Evolutionary conservation across 1,284 basidiomycete genomes (phyloP), one percentile per base, ranked within the genome.

Genomic region (Quambalaria eucalypti): DNA sequence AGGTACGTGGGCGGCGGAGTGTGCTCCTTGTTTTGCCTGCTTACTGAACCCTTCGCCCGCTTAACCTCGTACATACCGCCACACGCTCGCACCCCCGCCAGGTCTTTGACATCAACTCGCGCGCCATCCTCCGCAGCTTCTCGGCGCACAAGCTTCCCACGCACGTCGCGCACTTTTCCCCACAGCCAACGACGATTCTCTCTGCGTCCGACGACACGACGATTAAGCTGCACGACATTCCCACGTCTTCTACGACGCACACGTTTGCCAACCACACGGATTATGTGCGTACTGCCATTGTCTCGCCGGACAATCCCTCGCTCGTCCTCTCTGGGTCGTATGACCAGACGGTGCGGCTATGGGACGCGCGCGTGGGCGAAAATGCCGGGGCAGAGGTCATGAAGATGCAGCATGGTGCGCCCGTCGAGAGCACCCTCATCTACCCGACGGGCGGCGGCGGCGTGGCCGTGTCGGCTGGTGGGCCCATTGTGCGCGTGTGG

Each of bases 141-240:
- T 86, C 90, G 65, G 85, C 87, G 1, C 93, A 98, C 77, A 88
- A 91, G 69, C 90, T 93, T 78, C 90, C 93, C 28, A 90, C 96
- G 0, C 92, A 97, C 78, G 86, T 95, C 58, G 84, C 90, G 8
- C 87, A 87, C 68, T 99, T 98, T 77, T 97, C 93, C 1, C 78
- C 85, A 1, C 81, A 84, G 36, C 83, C 84, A 2, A 88, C 90
- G 0, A 87, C 90, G 68, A 80, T 97, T 52, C 82, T 98, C 38
- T 91, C 93, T 2, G 93, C 90, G 64, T 96, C 92, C 1, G 95
- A 98, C 76, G 95, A 99, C 76, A 87, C 87, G 3, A 93, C 90
- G 10, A 88, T 90, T 51, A 86, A 86, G 74, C 79, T 98, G 2
- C 97, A 91, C 88, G 95, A 98, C 77, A 84, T 98, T 6, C 88